Evolutionary conservation across 2,329 filamentous ascomycete species (phyloP).

Genomic region (Xylariaceae sp.): DNA sequence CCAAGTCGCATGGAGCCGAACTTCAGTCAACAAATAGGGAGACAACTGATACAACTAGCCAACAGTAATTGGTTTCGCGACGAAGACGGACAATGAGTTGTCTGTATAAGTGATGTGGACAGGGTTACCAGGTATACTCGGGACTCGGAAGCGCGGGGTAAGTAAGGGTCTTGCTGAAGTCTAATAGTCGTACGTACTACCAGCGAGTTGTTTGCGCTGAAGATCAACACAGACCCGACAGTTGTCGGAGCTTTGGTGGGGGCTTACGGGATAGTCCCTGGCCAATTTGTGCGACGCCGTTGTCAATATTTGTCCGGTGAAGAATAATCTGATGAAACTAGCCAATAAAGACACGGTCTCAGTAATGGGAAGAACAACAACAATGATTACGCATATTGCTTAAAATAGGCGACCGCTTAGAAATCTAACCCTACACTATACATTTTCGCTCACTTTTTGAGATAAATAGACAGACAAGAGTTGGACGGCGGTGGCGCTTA

Average conservation of each 20-base stretch:
- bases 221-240: slow-evolving; percentile 6
- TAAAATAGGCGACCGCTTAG: not conserved
- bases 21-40: slow-evolving; percentile 14
- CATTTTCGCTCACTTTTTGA: not conserved
- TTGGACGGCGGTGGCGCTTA: not conserved
- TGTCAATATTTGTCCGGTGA: not conserved
- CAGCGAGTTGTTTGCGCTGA: slow-evolving; percentile 12
- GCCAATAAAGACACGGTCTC: not conserved
- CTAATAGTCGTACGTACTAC: too few species aligned
- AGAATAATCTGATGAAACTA: not conserved
- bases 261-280: not conserved
- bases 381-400: not conserved
- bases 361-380: not conserved
- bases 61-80: slow-evolving; percentile 7
- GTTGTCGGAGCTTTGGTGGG: slow-evolving; percentile 12
- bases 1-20: slow-evolving; percentile 14
- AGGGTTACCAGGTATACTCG: too few species aligned
- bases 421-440: not conserved
- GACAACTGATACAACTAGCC: not conserved
- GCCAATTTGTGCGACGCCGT: not conserved
- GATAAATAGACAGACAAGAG: not conserved
- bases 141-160: slow-evolving; percentile 17
- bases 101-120: slow-evolving; percentile 18
- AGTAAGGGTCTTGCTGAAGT: slow-evolving; percentile 17
- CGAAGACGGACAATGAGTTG: slow-evolving; percentile 18